A percentile compares a stretch with the other conserved stretches of the same genome.
phyloP scores from a whole-genome alignment of 1,139 yeast genomes.

The Yamadazyma spencermartinsiae region DNA sequence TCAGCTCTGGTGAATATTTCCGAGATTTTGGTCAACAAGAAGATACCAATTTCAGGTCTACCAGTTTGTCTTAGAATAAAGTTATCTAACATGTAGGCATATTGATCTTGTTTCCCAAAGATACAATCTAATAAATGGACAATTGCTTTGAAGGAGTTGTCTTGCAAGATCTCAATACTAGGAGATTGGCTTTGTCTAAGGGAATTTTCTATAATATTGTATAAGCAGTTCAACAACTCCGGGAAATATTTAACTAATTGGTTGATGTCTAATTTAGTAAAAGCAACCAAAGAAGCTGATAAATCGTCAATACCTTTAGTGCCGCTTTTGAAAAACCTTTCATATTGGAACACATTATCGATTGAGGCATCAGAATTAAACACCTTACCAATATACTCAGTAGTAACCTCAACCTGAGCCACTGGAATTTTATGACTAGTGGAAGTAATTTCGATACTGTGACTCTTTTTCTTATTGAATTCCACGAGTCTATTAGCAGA shows the following conservation, averaged over 20 bases:
- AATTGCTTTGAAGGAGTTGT: slow-evolving; percentile 52
- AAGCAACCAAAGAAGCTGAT: slow-evolving; percentile 38
- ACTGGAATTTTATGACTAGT: slow-evolving; percentile 36
- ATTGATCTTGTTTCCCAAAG: slow-evolving; percentile 68
- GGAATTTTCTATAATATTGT: slow-evolving; percentile 38
- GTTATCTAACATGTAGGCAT: slow-evolving; percentile 53
- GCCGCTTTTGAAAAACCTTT: slow-evolving; percentile 42
- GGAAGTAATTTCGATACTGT: slow-evolving; percentile 37
- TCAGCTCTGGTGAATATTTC: slow-evolving; percentile 50
- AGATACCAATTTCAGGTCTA: slow-evolving; percentile 53
- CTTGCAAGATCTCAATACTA: slow-evolving; percentile 36
- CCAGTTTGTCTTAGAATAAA: slow-evolving; percentile 37
- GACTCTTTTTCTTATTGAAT: slow-evolving; percentile 37
- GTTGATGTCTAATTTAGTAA: slow-evolving; percentile 45
- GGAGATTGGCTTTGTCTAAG: slow-evolving; percentile 23
- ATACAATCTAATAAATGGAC: slow-evolving; percentile 62
- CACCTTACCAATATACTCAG: slow-evolving; percentile 70
- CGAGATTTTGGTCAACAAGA: slow-evolving; percentile 47
- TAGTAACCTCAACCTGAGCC: slow-evolving; percentile 56
- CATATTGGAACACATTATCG: slow-evolving; percentile 59
- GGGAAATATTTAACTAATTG: slow-evolving; percentile 56
- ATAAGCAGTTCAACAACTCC: slow-evolving; percentile 46
- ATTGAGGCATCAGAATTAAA: slow-evolving; percentile 63
- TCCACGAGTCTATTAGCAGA: slow-evolving; percentile 44
- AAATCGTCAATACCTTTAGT: slow-evolving; percentile 48